Percentiles rank a stretch among this genome's conserved stretches.
phyloP scores from a whole-genome alignment of 139 green algal genomes.

The Gonium pectorale region DNA sequence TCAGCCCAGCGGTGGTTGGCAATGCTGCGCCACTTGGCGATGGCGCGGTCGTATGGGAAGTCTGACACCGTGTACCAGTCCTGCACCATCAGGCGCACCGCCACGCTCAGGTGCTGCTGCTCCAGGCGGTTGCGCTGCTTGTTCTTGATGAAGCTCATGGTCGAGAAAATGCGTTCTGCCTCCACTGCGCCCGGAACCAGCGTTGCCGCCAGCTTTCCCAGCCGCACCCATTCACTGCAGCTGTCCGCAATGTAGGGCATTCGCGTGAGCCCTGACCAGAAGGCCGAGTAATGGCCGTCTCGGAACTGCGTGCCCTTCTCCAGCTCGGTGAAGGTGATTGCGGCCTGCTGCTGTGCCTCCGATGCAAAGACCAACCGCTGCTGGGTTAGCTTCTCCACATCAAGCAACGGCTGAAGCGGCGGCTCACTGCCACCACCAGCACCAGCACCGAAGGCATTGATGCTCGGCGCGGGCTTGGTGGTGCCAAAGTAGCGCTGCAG shows the following conservation, averaged over 20 bases:
- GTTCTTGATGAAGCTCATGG: slow-evolving; percentile 25
- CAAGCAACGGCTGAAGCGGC: too few species aligned
- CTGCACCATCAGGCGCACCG: slow-evolving; percentile 4
- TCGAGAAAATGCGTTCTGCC: neutral
- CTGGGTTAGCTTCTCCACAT: too few species aligned
- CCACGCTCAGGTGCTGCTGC: neutral
- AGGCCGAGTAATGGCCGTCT: too few species aligned
- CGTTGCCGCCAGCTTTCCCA: neutral
- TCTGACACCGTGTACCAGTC: neutral
- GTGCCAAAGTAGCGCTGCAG: too few species aligned
- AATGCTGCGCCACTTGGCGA: neutral
- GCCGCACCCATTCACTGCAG: neutral
- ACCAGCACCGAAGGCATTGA: too few species aligned
- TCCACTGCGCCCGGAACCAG: neutral
- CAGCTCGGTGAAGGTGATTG: too few species aligned
- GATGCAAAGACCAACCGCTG: too few species aligned
- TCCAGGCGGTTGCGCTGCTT: slow-evolving; percentile 7
- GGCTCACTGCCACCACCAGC: too few species aligned
- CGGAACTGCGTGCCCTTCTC: too few species aligned
- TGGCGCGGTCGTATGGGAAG: neutral
- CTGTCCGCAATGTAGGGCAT: neutral
- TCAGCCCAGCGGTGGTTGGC: neutral
- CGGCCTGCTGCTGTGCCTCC: too few species aligned
- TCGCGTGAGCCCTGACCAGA: neutral
- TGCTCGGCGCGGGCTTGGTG: too few species aligned